A percentile compares a stretch with the other conserved stretches of the same genome.
Conservation (phyloP, 2,329 filamentous ascomycete species). For the Drechslerella dactyloides region DNA sequence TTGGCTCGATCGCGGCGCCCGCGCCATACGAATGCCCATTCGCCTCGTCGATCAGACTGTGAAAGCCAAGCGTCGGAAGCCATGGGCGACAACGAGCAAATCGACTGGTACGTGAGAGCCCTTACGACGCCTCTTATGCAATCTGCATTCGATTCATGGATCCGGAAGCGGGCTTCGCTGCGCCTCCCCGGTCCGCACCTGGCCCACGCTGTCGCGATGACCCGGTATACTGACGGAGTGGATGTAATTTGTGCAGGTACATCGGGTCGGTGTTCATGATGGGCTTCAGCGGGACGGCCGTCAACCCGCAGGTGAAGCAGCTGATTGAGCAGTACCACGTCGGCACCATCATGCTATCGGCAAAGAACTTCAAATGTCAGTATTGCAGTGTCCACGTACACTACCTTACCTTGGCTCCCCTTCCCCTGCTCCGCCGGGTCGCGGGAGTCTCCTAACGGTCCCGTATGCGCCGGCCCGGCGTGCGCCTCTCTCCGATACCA, state of each 20-base stretch:
- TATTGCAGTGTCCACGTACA: constrained; percentile 64
- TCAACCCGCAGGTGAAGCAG: constrained; percentile 80
- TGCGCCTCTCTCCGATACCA: background rate
- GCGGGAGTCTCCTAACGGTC: constrained; percentile 28
- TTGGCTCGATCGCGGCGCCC: constrained; percentile 10
- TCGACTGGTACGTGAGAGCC: constrained; percentile 38
- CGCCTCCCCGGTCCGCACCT: constrained; percentile 4
- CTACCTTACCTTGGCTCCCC: background rate
- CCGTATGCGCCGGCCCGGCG: constrained; percentile 3
- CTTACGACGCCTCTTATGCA: background rate
- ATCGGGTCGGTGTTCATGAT: constrained; percentile 51
- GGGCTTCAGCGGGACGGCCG: constrained; percentile 82
- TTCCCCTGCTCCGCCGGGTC: constrained; percentile 7
- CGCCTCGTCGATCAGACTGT: constrained; percentile 25
- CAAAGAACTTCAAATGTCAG: constrained; percentile 82
- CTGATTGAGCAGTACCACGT: constrained; percentile 85
- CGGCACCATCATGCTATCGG: constrained; percentile 82
- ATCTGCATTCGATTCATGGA: background rate
- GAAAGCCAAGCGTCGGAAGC: constrained; percentile 34
- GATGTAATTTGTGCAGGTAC: constrained; percentile 23
- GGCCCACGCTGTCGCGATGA: background rate
- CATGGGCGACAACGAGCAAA: constrained; percentile 49
- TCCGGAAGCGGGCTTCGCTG: constrained; percentile 1
- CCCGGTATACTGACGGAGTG: constrained; percentile 9
- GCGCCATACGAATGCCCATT: constrained; percentile 37